Conservation (phyloP, 176 grass and related monocot species). For the Carex pumila region DNA sequence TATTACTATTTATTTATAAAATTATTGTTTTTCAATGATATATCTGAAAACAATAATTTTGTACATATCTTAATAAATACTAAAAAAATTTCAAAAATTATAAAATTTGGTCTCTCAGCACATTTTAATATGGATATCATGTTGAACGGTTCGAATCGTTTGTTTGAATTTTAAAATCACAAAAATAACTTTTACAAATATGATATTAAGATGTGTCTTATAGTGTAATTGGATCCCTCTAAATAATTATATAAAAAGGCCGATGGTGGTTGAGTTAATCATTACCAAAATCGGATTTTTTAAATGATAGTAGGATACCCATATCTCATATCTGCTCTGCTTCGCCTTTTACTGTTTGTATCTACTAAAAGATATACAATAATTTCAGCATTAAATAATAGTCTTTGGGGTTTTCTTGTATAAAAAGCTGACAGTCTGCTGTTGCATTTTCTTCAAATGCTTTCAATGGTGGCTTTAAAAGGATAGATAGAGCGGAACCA, state of each 20-base stretch:
- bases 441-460: constrained; percentile 19
- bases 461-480: constrained; percentile 25
- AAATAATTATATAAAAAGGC: neutral
- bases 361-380: neutral
- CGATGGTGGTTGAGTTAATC: constrained; percentile 5
- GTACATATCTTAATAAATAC: no score
- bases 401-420: neutral
- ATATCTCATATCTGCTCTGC: constrained; percentile 2
- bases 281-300: constrained; percentile 21
- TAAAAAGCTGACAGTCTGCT: constrained; percentile 10
- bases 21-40: no score
- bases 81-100: no score
- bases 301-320: constrained; percentile 9
- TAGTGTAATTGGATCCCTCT: no score
- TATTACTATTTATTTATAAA: no score
- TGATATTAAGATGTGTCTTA: no score
- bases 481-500: neutral
- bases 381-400: constrained; percentile 10
- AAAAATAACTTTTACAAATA: no score
- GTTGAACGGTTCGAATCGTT: no score
- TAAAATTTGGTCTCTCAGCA: no score
- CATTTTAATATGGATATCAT: no score
- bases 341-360: neutral
- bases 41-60: no score
- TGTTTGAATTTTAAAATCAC: no score